A percentile compares a stretch with the other conserved stretches of the same genome.
Evolutionary conservation across 805 yeast genomes (phyloP).

Genomic region (Sugiyamaella mastotermitis): DNA sequence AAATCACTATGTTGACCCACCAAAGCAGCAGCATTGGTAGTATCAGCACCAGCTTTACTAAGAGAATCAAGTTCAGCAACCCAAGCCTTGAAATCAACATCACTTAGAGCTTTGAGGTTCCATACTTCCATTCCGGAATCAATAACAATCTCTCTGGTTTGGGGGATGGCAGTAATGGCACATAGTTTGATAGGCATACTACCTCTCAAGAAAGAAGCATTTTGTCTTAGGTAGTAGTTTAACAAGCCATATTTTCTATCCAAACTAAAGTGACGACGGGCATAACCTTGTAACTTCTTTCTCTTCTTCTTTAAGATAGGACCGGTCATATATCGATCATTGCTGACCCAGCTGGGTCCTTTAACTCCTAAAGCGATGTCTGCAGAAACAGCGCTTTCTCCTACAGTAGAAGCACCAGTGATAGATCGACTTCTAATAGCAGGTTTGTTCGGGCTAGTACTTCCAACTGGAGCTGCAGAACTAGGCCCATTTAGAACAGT

Average conservation of each 20-base stretch:
- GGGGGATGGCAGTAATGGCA: conserved; percentile 72
- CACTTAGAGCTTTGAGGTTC: conserved; percentile 67
- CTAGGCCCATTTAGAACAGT: too few species aligned
- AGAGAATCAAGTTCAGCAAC: conserved; percentile 61
- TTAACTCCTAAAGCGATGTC: neutral
- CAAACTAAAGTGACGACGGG: conserved; percentile 75
- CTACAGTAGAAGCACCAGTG: conserved; percentile 2
- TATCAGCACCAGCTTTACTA: neutral
- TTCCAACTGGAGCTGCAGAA: neutral
- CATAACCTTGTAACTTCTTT: conserved; percentile 79
- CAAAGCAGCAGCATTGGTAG: too few species aligned
- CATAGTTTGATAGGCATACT: conserved; percentile 83
- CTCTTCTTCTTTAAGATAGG: conserved; percentile 72
- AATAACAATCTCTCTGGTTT: conserved; percentile 62
- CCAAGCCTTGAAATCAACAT: conserved; percentile 74
- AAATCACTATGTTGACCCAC: too few species aligned
- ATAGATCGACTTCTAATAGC: neutral
- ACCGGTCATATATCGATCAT: conserved; percentile 58
- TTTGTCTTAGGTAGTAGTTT: conserved; percentile 69
- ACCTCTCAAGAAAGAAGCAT: conserved; percentile 73
- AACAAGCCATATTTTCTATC: conserved; percentile 78
- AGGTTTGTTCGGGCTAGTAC: neutral
- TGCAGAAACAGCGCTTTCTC: conserved; percentile 2
- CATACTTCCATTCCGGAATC: conserved; percentile 96
- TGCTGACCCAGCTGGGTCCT: conserved; percentile 18